Base-by-base conservation (phyloP, 164 flowering plant species). In the Vitis riparia region DNA sequence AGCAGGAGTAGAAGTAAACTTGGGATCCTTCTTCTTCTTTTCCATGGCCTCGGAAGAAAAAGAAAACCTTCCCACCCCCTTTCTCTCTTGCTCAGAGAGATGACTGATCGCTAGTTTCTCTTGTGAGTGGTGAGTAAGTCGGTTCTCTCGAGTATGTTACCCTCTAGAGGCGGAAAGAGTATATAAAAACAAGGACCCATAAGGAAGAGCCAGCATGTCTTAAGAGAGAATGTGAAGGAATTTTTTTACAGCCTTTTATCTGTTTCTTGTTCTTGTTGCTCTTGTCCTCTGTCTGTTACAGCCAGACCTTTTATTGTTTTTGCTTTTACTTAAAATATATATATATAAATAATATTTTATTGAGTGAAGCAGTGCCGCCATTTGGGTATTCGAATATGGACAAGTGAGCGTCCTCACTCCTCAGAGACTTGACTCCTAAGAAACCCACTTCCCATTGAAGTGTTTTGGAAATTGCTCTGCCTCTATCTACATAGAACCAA, bases 41-140 rank as follows among this genome's bases (percentile, higher is more conserved):
- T 78, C 82, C 84, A 81, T 78, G 60, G 67, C 67, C 57, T 30
- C 27, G 12, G 14, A 50, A 60, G 61, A 71, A 52, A 69, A 55
- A 59, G 32, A 60, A 65, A 69, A 37, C 44, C 44, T 37, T 37
- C 44, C 44, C 44, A 3, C 44, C 27, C 44, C 44, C 44, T 37
- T 37, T 37, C 44, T 37, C 44, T 37, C 44, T 6, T 6, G 44
- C 44, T 3, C 61, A 52, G 65, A 37, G 66, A 17, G 5, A 27
- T 37, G 44, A 37, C 44, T 37, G 44, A 37, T 37, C 5, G 44
- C 44, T 37, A 37, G 44, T 37, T 37, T 37, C 44, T 37, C 44
- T 37, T 37, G 44, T 6, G 7, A 37, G 44, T 3, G 44, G 44
- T 37, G 44, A 37, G 44, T 37, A 37, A 37, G 44, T 37, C 44